Evolutionary conservation across 495 filamentous ascomycete genomes (phyloP).

Genomic region (Acidomyces sp.): DNA sequence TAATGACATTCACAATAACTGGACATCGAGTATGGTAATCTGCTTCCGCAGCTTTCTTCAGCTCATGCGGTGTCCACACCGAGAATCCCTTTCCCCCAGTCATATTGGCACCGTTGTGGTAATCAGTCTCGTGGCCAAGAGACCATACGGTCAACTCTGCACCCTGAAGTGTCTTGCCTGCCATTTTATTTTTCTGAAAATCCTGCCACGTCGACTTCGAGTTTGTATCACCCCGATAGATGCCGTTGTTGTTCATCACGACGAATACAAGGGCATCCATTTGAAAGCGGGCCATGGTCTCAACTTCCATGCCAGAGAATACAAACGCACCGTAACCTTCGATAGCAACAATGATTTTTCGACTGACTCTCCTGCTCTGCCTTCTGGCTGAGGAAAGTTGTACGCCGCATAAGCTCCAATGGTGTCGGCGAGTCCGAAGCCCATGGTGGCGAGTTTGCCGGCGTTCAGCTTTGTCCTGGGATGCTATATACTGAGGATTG

Average conservation of each 20-base stretch:
- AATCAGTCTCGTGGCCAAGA: slow-evolving; percentile 44
- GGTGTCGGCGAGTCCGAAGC: slow-evolving; percentile 52
- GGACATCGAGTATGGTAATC: slow-evolving; percentile 39
- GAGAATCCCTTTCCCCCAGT: slow-evolving; percentile 44
- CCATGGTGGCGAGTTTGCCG: slow-evolving; percentile 56
- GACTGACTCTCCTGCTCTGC: slow-evolving; percentile 16
- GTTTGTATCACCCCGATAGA: slow-evolving; percentile 46
- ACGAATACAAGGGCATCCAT: slow-evolving; percentile 50
- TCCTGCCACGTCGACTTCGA: slow-evolving; percentile 31
- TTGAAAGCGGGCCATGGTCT: slow-evolving; percentile 50
- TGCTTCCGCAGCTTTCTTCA: slow-evolving; percentile 39
- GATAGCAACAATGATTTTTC: slow-evolving; percentile 48
- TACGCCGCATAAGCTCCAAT: slow-evolving; percentile 50
- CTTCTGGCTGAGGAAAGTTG: slow-evolving; percentile 31
- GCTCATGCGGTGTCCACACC: slow-evolving; percentile 41
- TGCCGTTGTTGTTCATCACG: slow-evolving; percentile 54
- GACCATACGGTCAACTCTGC: slow-evolving; percentile 40
- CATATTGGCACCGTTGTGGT: slow-evolving; percentile 46
- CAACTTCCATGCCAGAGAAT: slow-evolving; percentile 50
- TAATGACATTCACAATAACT: slow-evolving; percentile 47
- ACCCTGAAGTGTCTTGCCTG: slow-evolving; percentile 23
- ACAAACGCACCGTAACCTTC: slow-evolving; percentile 54
- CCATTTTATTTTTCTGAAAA: slow-evolving; percentile 32
- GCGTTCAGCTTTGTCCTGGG: slow-evolving; percentile 51
- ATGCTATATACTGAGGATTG: slow-evolving; percentile 43